Evolutionary conservation across 768 basidiomycete species (phyloP).

Genomic region (Xerocomellus intermedius): DNA sequence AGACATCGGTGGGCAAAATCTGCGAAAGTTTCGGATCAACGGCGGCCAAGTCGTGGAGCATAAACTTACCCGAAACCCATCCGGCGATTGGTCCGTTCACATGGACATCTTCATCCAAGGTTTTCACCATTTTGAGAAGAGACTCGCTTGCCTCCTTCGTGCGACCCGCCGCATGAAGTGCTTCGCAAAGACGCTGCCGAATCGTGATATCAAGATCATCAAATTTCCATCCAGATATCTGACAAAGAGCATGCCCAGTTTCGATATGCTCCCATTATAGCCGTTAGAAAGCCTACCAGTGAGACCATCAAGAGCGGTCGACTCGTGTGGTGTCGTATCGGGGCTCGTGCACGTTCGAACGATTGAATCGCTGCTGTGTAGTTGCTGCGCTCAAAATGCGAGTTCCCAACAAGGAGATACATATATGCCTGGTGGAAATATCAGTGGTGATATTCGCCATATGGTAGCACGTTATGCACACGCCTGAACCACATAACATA

Average conservation of each 20-base stretch:
- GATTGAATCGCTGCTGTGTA: neutral
- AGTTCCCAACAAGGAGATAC: slow-evolving; percentile 2
- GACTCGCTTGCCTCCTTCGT: neutral
- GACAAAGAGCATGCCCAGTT: too few relatives aligned
- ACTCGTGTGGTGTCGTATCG: neutral
- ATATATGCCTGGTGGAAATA: neutral
- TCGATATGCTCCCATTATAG: neutral
- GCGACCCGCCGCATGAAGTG: neutral
- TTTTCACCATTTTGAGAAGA: neutral
- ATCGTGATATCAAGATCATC: neutral
- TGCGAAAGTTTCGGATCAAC: neutral
- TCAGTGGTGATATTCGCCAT: neutral
- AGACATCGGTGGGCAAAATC: neutral
- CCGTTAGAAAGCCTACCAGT: neutral
- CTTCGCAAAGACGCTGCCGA: neutral
- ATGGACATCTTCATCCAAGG: neutral
- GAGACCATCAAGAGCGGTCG: neutral
- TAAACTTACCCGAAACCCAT: neutral
- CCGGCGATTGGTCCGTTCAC: neutral
- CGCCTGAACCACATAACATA: slow-evolving; percentile 1
- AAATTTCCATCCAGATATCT: slow-evolving; percentile 14
- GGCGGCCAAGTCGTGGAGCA: too few relatives aligned
- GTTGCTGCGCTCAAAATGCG: neutral
- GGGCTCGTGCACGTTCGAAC: neutral
- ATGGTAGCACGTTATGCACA: neutral